A percentile compares a stretch with the other conserved stretches of the same genome.
phyloP scores from a whole-genome alignment of 805 yeast species.

The Wickerhamiella azymoides region DNA sequence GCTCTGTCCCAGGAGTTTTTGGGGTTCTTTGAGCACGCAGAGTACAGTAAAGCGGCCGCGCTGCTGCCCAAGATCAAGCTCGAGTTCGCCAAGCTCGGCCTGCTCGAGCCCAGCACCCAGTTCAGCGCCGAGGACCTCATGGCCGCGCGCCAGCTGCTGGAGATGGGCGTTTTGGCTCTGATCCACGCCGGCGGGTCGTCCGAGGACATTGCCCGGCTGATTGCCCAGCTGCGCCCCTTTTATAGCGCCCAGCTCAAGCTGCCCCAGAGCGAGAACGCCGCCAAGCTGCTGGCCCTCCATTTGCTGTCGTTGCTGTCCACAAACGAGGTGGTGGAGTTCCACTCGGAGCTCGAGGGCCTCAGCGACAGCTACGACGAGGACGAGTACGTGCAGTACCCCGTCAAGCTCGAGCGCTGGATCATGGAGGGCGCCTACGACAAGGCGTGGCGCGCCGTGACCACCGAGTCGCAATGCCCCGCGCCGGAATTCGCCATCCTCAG shows the following conservation, averaged over 20 bases:
- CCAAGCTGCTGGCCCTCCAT: conserved; percentile 63
- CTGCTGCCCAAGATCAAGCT: conserved; percentile 61
- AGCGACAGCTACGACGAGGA: conserved; percentile 49
- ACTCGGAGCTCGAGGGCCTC: conserved; percentile 71
- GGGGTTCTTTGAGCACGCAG: conserved; percentile 43
- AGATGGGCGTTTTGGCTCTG: conserved; percentile 73
- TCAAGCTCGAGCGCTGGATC: conserved; percentile 79
- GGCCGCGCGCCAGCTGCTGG: conserved; percentile 71
- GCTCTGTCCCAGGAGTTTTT: conserved; percentile 58
- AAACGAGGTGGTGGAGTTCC: conserved; percentile 78
- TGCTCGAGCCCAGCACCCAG: conserved; percentile 51
- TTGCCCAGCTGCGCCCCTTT: conserved; percentile 64
- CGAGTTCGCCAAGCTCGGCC: conserved; percentile 60
- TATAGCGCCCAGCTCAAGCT: conserved; percentile 35
- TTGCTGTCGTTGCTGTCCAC: conserved; percentile 63
- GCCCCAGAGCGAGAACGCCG: conserved; percentile 44
- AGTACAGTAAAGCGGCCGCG: conserved; percentile 46
- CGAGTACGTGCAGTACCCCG: conserved; percentile 65
- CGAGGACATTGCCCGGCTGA: conserved; percentile 53
- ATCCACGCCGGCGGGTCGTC: conserved; percentile 45
- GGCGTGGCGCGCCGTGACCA: conserved; percentile 64
- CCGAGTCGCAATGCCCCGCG: conserved; percentile 35
- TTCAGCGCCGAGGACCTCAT: conserved; percentile 41
- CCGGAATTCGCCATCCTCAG: conserved; percentile 72
- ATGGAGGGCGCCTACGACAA: conserved; percentile 95